Base-by-base conservation (phyloP, 78 protist species). In the Polysphondylium violaceum region DNA sequence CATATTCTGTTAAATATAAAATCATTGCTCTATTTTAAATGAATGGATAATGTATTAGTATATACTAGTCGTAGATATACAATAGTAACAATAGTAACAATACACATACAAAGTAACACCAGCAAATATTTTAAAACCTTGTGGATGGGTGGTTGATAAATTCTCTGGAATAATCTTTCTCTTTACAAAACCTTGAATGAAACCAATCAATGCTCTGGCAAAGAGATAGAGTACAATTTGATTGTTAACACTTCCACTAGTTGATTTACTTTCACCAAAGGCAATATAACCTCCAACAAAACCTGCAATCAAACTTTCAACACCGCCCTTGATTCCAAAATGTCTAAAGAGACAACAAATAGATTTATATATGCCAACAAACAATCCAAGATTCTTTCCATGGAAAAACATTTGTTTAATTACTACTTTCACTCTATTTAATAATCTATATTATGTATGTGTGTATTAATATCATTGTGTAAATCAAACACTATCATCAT, bases 1-100 rank as follows among this genome's bases (percentile, higher is more conserved):
- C 83, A 74, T 90, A 90, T 63, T 90, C 94, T 77, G 94, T 90
- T 64, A 90, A 50, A 64, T 90, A 90, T 64, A 90, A 90, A n/a
- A 90, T 90, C 17, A 90, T 51, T n/a, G 94, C 94, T 29, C 88
- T 78, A 38, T 23, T 55, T 5, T 23, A 25, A 25, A 41, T 41
- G n/a, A 1, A n/a, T 17, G 71, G 11, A 41, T 29, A n/a, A 8
- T 4, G 25, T 44, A 43, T 44, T 76, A 31, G 35, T 44, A 47
- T 55, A 14, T 9, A 4, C 36, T 12, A 33, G 23, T 25, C 16
- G 8, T 60, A 25, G 7, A 8, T 60, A 16, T 60, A 16, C 9
- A 11, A 8, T 1, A 65, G 19, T 9, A 65, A 40, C 17, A n/a
- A 3, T 61, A 61, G 1, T 33, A 61, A 27, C 23, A 27, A 55